Evolutionary conservation across 768 basidiomycete species (phyloP), one percentile per base, ranked within the genome.

Genomic region (Arthromyces matolae): DNA sequence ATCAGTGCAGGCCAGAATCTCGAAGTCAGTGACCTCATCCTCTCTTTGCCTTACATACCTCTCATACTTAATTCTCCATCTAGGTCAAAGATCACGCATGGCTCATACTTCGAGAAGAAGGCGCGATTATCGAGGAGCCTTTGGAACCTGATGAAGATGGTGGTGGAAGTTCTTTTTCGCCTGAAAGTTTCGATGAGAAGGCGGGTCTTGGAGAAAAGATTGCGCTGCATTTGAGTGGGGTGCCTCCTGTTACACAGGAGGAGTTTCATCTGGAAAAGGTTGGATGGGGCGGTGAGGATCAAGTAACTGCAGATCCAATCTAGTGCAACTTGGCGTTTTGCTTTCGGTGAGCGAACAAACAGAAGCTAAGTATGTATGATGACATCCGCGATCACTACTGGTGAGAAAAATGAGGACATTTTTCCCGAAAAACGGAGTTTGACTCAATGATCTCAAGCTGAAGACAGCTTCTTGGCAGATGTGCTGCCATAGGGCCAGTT

Each of bases 1-100:
- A 75, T 95, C 47, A 80, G 81, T 53, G 76, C 81, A 8, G 88
- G 84, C 2, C 86, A 93, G 63, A 94, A 94, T 58, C 75, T 91
- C 27, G 79, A 82, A 50, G 83, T 81, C 52, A 18, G 61, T 57
- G 20, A 28, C 42, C 28, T 16, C 33, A 36, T 52, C 13, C 45
- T 41, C 29, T 24, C 19, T n/a, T 16, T 28, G 5, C 1, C 9
- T 20, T 16, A 33, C 27, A 16, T 38, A 20, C 8, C 32, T 33
- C 28, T 7, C 13, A 23, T 16, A 46, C 46, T 33, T 20, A 20
- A 44, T 37, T 7, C 9, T 19, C 6, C 23, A 14, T n/a, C n/a
- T 40, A 83, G 80, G 74, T 83, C 19, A 75, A 79, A 42, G 84
- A 88, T 42, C 64, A 64, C 22, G 73, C 83, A 20, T 88, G 80